These are phyloP conservation scores for Cyamopsis tetragonoloba DNA, from an alignment of 306 rosid species.

Conservation along the genomic window DNA sequence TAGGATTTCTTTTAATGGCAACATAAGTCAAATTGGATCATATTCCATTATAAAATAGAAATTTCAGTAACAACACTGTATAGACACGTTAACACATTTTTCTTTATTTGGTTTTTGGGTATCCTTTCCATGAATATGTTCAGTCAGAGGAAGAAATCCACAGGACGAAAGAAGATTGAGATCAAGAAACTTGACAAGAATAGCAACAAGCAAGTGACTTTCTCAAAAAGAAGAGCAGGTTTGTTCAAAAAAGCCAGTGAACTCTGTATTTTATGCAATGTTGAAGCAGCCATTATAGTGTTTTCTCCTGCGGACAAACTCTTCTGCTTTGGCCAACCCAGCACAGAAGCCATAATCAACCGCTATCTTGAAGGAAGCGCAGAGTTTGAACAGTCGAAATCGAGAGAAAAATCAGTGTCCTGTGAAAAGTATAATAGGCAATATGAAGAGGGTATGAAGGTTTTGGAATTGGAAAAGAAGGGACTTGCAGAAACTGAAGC, in stretches of 20 bases:
- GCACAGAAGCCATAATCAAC: constrained; percentile 17
- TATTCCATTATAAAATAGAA: too few species aligned
- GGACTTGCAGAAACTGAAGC: background rate
- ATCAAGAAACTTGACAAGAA: constrained; percentile 41
- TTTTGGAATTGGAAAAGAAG: constrained; percentile 35
- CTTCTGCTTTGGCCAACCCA: constrained; percentile 44
- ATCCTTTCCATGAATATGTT: constrained; percentile 7
- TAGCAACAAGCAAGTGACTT: constrained; percentile 47
- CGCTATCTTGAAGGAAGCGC: constrained; percentile 17
- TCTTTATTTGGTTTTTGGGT: too few species aligned
- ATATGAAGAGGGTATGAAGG: constrained; percentile 27
- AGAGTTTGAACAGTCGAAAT: background rate
- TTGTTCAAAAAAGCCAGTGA: constrained; percentile 57
- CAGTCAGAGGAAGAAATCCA: constrained; percentile 21
- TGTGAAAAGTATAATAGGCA: constrained; percentile 19
- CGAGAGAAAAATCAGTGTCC: background rate
- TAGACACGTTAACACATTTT: background rate
- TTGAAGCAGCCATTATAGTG: constrained; percentile 33
- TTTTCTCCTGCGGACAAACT: constrained; percentile 43
- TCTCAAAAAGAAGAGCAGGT: constrained; percentile 47
- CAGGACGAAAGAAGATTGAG: constrained; percentile 50
- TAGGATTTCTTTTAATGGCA: too few species aligned
- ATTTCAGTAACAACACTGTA: too few species aligned
- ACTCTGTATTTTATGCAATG: constrained; percentile 48
- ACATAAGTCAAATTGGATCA: too few species aligned